These are phyloP conservation scores for Populus tomentosa DNA, from an alignment of 441 rosid species.

Conservation along the genomic window DNA sequence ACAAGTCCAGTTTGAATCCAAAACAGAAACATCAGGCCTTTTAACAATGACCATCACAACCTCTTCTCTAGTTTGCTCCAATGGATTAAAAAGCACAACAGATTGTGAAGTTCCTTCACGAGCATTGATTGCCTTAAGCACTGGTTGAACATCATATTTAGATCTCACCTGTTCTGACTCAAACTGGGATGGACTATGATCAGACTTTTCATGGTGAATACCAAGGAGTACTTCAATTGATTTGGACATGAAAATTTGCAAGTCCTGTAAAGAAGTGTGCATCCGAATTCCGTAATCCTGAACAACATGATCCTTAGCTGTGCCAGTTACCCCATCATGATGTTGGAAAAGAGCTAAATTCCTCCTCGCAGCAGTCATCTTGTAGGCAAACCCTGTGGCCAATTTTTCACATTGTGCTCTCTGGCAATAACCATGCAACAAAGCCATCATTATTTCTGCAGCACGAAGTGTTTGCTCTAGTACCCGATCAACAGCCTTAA, in stretches of 20 bases:
- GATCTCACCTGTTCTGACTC: conserved; percentile 84
- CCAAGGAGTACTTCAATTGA: conserved; percentile 86
- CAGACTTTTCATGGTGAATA: conserved; percentile 72
- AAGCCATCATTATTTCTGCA: conserved; percentile 82
- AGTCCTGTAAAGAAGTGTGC: conserved; percentile 90
- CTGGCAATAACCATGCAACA: conserved; percentile 87
- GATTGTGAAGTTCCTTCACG: conserved; percentile 76
- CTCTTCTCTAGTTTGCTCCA: conserved; percentile 86
- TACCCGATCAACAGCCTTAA: conserved; percentile 96
- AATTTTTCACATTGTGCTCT: conserved; percentile 80
- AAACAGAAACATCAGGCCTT: conserved; percentile 67
- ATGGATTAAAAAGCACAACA: conserved; percentile 75
- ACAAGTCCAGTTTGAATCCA: conserved; percentile 91
- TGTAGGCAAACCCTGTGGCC: conserved; percentile 68
- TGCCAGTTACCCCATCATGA: conserved; percentile 98
- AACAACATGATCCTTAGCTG: conserved; percentile 95
- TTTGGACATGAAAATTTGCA: conserved; percentile 95
- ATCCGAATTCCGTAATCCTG: conserved; percentile 82
- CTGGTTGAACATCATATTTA: conserved; percentile 74
- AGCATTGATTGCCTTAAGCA: conserved; percentile 60
- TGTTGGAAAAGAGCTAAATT: conserved; percentile 98
- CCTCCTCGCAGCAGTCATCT: conserved; percentile 95
- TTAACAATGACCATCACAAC: conserved; percentile 66
- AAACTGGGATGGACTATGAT: conserved; percentile 66
- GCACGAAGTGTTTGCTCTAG: conserved; percentile 91